A percentile compares a stretch with the other conserved stretches of the same genome.
Conservation (phyloP, 345 rosid genomes). For the Gossypium ekmanianum region DNA sequence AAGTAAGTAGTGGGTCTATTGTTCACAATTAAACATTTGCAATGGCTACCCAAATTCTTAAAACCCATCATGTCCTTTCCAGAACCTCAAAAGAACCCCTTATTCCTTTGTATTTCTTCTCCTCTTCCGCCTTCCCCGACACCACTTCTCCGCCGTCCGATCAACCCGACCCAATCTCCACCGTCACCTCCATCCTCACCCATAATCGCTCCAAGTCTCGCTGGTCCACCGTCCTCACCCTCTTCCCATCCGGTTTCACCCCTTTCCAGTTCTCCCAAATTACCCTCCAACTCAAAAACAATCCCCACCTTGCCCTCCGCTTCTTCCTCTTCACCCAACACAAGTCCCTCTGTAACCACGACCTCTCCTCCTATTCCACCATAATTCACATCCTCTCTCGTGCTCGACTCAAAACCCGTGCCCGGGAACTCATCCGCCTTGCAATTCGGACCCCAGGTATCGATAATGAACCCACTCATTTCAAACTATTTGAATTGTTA, state of each 20-base stretch:
- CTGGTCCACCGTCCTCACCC: constrained; percentile 64
- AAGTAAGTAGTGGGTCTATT: too few relatives aligned
- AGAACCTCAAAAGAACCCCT: constrained; percentile 19
- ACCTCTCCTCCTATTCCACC: constrained; percentile 49
- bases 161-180: constrained; percentile 30
- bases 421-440: constrained; percentile 40
- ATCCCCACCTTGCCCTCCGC: constrained; percentile 60
- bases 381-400: constrained; percentile 68
- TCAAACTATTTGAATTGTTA: constrained; percentile 39
- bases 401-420: constrained; percentile 57
- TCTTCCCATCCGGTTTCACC: constrained; percentile 51
- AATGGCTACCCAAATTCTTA: constrained; percentile 6
- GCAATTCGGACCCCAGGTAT: constrained; percentile 40
- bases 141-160: constrained; percentile 33
- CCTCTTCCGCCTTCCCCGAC: constrained; percentile 16
- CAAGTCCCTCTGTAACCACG: constrained; percentile 59
- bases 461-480: constrained; percentile 18
- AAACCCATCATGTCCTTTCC: constrained; percentile 1
- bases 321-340: constrained; percentile 68
- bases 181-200: constrained; percentile 60
- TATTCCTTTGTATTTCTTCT: constrained; percentile 6
- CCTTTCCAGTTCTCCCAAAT: constrained; percentile 63
- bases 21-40: background rate
- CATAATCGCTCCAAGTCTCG: constrained; percentile 82
- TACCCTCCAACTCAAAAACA: constrained; percentile 46